phyloP scores from a whole-genome alignment of 2,329 filamentous ascomycete species.

The Diaporthe sp. region DNA sequence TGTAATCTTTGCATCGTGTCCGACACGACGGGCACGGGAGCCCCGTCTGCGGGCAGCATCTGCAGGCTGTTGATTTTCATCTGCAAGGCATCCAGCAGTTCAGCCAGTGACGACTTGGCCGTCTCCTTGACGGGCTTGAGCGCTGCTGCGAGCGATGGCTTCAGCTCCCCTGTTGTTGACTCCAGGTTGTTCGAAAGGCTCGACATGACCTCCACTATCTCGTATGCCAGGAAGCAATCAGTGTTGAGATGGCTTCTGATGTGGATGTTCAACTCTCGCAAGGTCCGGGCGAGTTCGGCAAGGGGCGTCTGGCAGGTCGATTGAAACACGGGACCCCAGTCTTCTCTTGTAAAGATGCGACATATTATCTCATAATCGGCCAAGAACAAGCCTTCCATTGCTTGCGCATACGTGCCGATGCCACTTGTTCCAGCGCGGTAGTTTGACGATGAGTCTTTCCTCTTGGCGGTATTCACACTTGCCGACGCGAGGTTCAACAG shows the following conservation, averaged over 20 bases:
- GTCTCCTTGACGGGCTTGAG: slow-evolving; percentile 93
- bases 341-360: slow-evolving; percentile 86
- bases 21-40: slow-evolving; percentile 80
- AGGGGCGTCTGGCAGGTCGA: slow-evolving; percentile 84
- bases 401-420: slow-evolving; percentile 88
- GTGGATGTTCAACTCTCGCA: slow-evolving; percentile 90
- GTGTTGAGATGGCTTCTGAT: slow-evolving; percentile 88
- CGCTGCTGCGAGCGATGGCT: slow-evolving; percentile 84
- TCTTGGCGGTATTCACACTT: slow-evolving; percentile 85
- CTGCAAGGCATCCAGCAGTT: slow-evolving; percentile 86
- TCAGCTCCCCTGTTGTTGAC: slow-evolving; percentile 86
- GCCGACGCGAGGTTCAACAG: slow-evolving; percentile 90
- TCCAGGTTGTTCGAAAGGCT: slow-evolving; percentile 85
- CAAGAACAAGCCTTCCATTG: slow-evolving; percentile 87
- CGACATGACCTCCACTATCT: slow-evolving; percentile 92
- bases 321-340: slow-evolving; percentile 85
- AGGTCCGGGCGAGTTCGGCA: slow-evolving; percentile 84
- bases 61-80: slow-evolving; percentile 76
- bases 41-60: slow-evolving; percentile 82
- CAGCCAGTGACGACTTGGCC: slow-evolving; percentile 85
- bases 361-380: slow-evolving; percentile 94
- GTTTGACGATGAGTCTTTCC: slow-evolving; percentile 84
- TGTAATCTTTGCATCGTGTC: slow-evolving; percentile 91
- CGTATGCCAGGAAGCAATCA: slow-evolving; percentile 95
- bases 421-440: slow-evolving; percentile 93